A percentile compares a stretch with the other conserved stretches of the same genome.
Conservation (phyloP, 129 eudicot genomes). For the Daucus carota region DH1_v3.0 NC_030381.2:55107001-55107500, state of each 20-base stretch:
- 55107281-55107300: not conserved
- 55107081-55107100: slow-evolving; percentile 43
- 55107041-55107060: slow-evolving; percentile 68
- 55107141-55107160: slow-evolving; percentile 56
- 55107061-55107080: slow-evolving; percentile 89
- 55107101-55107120: not conserved
- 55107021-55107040: slow-evolving; percentile 75
- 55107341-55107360: slow-evolving; percentile 71
- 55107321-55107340: not conserved
- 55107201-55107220: slow-evolving; percentile 91
- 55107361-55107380: slow-evolving; percentile 73
- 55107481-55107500: not conserved
- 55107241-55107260: slow-evolving; percentile 86
- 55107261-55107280: not conserved
- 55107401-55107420: slow-evolving; percentile 68
- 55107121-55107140: not conserved
- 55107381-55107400: slow-evolving; percentile 51
- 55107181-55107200: slow-evolving; percentile 81
- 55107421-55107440: slow-evolving; percentile 68
- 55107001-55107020: slow-evolving; percentile 57
- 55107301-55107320: not conserved
- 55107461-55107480: not conserved
- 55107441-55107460: not conserved
- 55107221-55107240: slow-evolving; percentile 87
- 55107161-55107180: slow-evolving; percentile 81